These are phyloP conservation scores for Carex pumila DNA, from an alignment of 176 grass and related monocot species.

Conservation along the genomic window DNA sequence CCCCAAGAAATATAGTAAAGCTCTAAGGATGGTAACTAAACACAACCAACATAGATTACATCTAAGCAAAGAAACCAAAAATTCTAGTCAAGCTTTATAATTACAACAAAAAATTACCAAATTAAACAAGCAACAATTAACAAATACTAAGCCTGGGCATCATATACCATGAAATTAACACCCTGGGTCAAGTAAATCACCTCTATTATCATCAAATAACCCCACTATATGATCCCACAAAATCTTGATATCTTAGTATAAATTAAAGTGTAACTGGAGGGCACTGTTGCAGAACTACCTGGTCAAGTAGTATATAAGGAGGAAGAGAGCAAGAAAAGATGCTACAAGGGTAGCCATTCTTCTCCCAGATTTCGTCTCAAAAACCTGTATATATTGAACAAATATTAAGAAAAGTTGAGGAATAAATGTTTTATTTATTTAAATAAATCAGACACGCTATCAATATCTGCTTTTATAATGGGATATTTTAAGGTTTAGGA, in stretches of 20 bases:
- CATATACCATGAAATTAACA: background rate
- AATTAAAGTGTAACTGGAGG: background rate
- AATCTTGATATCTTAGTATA: background rate
- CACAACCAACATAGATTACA: background rate
- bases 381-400: conserved; percentile 41
- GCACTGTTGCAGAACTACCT: conserved; percentile 32
- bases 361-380: conserved; percentile 86
- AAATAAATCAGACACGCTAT: background rate
- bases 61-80: too few species aligned
- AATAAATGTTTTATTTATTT: background rate
- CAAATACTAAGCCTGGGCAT: background rate
- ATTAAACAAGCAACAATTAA: background rate
- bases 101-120: background rate
- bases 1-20: background rate
- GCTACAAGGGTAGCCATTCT: conserved; percentile 85
- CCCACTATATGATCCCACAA: background rate
- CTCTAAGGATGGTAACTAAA: background rate
- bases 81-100: background rate
- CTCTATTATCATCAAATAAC: background rate
- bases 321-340: conserved; percentile 75
- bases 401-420: background rate
- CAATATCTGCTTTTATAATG: background rate
- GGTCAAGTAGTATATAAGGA: conserved; percentile 88
- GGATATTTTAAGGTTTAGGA: background rate
- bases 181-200: background rate